A percentile compares a stretch with the other conserved stretches of the same genome.
These are phyloP conservation scores for Schizosaccharomyces octosporus DNA, from an alignment of 805 yeast genomes.

Conservation along the genomic window DNA sequence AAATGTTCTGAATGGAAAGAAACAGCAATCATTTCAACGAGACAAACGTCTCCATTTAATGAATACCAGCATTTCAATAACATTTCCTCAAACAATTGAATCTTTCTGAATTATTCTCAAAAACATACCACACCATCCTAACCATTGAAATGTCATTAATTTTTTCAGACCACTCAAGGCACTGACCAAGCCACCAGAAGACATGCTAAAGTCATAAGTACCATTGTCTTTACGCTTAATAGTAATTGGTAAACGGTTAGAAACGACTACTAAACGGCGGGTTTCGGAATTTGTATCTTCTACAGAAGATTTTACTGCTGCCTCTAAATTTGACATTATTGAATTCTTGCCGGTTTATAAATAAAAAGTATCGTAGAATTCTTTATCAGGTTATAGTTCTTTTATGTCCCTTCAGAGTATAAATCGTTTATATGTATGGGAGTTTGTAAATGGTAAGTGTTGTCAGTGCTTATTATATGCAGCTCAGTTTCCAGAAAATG, in stretches of 20 bases:
- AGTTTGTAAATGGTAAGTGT: no score
- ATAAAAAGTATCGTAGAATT: no score
- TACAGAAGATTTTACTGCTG: not conserved
- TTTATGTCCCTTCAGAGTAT: no score
- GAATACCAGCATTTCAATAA: not conserved
- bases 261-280: conserved; percentile 37
- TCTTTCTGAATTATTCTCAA: not conserved
- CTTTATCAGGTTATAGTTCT: no score
- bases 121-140: conserved; percentile 74
- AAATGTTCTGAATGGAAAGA: not conserved
- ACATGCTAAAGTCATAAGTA: conserved; percentile 62
- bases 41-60: not conserved
- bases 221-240: conserved; percentile 41
- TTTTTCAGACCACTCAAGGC: conserved; percentile 81
- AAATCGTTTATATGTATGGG: no score
- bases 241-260: conserved; percentile 88
- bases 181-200: conserved; percentile 91
- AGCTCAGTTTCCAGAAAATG: no score
- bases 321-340: not conserved
- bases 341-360: not conserved
- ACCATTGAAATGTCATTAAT: conserved; percentile 73
- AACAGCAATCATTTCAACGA: not conserved
- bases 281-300: not conserved
- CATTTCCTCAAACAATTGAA: not conserved
- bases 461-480: no score